phyloP scores from a whole-genome alignment of 169 alveolate species.

The Fabrea salina region DNA sequence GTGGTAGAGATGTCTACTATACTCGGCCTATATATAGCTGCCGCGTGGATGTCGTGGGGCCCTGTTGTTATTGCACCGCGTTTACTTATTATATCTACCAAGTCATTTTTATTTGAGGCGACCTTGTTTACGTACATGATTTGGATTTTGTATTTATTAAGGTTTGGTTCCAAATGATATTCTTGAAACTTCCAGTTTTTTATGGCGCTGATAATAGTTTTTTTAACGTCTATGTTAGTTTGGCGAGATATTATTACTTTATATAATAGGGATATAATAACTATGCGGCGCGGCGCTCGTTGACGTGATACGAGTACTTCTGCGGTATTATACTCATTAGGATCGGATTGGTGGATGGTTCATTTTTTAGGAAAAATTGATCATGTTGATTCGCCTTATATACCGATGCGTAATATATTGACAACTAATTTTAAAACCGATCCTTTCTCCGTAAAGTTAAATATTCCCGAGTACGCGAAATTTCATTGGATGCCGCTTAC shows the following conservation, averaged over 20 bases:
- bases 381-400: background rate
- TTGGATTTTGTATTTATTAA: constrained; percentile 4
- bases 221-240: background rate
- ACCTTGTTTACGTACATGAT: constrained; percentile 9
- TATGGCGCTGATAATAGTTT: background rate
- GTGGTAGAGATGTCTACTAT: background rate
- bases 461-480: background rate
- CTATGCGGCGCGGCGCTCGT: background rate
- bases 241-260: constrained; percentile 18
- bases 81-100: background rate
- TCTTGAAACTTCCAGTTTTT: background rate
- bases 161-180: constrained; percentile 16
- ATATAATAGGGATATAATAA: background rate
- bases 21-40: background rate
- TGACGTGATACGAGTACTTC: background rate
- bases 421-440: background rate
- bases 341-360: background rate
- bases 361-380: background rate
- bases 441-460: background rate
- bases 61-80: background rate
- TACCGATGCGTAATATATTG: background rate
- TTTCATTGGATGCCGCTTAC: background rate
- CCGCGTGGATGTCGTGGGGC: constrained; percentile 26
- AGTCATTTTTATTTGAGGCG: background rate
- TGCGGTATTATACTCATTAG: background rate